Conservation (phyloP, 2,329 filamentous ascomycete genomes). For the Calonectria crousiana region DNA sequence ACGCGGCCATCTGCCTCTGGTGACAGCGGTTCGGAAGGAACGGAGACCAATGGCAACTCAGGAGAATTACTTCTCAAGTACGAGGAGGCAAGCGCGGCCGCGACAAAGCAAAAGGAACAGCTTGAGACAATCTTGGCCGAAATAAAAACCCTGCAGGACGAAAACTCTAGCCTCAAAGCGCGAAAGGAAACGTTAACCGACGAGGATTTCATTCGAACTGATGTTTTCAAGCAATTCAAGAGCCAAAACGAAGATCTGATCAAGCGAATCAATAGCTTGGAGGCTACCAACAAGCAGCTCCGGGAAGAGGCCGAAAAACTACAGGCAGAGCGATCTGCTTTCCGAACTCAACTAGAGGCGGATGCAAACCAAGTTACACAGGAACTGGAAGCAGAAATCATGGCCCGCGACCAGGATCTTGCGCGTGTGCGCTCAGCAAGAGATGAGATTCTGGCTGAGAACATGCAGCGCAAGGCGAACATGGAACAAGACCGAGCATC, state of each 20-base stretch:
- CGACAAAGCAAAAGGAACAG: slow-evolving; percentile 89
- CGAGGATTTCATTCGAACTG: slow-evolving; percentile 93
- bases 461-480: slow-evolving; percentile 81
- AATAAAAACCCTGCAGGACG: slow-evolving; percentile 79
- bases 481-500: slow-evolving; percentile 82
- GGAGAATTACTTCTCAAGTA: slow-evolving; percentile 81
- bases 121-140: slow-evolving; percentile 83
- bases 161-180: slow-evolving; percentile 79
- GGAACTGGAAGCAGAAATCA: slow-evolving; percentile 86
- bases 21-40: slow-evolving; percentile 62
- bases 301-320: slow-evolving; percentile 87
- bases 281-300: slow-evolving; percentile 87
- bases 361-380: slow-evolving; percentile 79
- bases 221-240: slow-evolving; percentile 93
- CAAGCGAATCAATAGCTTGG: slow-evolving; percentile 89
- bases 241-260: slow-evolving; percentile 93
- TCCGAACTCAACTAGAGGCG: slow-evolving; percentile 83
- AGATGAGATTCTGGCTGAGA: slow-evolving; percentile 88
- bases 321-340: slow-evolving; percentile 86
- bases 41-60: slow-evolving; percentile 66
- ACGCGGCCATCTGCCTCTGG: slow-evolving; percentile 58
- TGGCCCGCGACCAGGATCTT: slow-evolving; percentile 85
- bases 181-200: slow-evolving; percentile 82
- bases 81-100: slow-evolving; percentile 81
- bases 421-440: slow-evolving; percentile 85